A percentile compares a stretch with the other conserved stretches of the same genome.
Conservation (phyloP, 169 alveolate species). For the Theileria equi region DNA sequence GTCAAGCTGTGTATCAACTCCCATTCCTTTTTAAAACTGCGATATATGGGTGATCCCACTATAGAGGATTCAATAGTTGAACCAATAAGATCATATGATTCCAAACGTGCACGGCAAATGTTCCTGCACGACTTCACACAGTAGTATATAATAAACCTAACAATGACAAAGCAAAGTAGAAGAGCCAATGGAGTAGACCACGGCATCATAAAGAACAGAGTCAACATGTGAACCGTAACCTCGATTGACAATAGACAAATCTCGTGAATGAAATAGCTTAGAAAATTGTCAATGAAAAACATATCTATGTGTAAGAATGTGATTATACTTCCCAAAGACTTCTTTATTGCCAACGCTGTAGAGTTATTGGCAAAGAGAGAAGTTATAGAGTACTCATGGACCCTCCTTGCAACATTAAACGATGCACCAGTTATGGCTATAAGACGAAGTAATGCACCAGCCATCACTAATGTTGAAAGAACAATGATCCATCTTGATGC, state of each 20-base stretch:
- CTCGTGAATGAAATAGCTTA: constrained; percentile 22
- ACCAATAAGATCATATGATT: constrained; percentile 15
- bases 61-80: constrained; percentile 30
- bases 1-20: constrained; percentile 21
- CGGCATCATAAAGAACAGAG: constrained; percentile 47
- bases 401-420: constrained; percentile 22
- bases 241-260: constrained; percentile 4
- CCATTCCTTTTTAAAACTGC: constrained; percentile 44
- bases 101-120: constrained; percentile 20
- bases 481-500: too few relatives aligned
- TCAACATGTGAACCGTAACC: constrained; percentile 21
- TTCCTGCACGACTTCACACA: constrained; percentile 32
- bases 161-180: not conserved
- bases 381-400: constrained; percentile 40
- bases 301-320: constrained; percentile 44
- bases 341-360: constrained; percentile 8
- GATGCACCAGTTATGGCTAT: constrained; percentile 2
- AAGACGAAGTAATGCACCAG: not conserved
- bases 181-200: constrained; percentile 15
- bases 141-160: not conserved
- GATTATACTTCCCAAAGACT: constrained; percentile 8
- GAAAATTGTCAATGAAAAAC: constrained; percentile 34
- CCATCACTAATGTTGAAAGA: too few relatives aligned
- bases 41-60: constrained; percentile 37
- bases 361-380: constrained; percentile 35